phyloP scores from a whole-genome alignment of 164 flowering plant species.

The Vitis cinerea region DNA sequence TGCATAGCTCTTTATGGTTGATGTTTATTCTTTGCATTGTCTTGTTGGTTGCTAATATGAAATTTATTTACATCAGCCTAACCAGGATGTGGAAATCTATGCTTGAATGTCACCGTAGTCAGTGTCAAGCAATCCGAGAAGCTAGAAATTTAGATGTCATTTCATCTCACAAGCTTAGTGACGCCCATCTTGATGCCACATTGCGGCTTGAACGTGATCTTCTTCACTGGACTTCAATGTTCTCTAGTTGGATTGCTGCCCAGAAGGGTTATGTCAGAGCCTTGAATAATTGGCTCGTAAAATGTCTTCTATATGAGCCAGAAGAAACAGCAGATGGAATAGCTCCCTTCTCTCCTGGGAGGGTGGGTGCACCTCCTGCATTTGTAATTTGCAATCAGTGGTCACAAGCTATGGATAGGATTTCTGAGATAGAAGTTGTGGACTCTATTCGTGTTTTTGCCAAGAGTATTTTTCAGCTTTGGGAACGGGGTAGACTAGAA shows the following conservation, averaged over 20 bases:
- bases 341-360: conserved; percentile 69
- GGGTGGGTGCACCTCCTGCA: conserved; percentile 68
- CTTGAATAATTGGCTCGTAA: conserved; percentile 61
- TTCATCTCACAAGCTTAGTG: conserved; percentile 44
- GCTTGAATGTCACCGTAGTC: conserved; percentile 70
- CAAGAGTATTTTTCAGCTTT: conserved; percentile 43
- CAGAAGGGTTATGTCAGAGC: conserved; percentile 60
- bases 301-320: conserved; percentile 58
- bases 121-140: conserved; percentile 51
- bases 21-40: neutral
- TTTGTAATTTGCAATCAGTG: conserved; percentile 69
- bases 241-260: conserved; percentile 53
- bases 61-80: conserved; percentile 36
- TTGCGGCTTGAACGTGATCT: conserved; percentile 55
- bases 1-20: neutral
- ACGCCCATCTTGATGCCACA: conserved; percentile 46
- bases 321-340: conserved; percentile 68
- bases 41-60: neutral
- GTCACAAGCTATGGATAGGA: conserved; percentile 55
- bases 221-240: conserved; percentile 50
- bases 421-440: conserved; percentile 68
- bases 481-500: conserved; percentile 56
- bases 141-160: conserved; percentile 51
- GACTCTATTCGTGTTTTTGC: conserved; percentile 48
- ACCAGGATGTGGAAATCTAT: conserved; percentile 67